Conservation (phyloP, 805 yeast species). For the Starmerella floris region DNA sequence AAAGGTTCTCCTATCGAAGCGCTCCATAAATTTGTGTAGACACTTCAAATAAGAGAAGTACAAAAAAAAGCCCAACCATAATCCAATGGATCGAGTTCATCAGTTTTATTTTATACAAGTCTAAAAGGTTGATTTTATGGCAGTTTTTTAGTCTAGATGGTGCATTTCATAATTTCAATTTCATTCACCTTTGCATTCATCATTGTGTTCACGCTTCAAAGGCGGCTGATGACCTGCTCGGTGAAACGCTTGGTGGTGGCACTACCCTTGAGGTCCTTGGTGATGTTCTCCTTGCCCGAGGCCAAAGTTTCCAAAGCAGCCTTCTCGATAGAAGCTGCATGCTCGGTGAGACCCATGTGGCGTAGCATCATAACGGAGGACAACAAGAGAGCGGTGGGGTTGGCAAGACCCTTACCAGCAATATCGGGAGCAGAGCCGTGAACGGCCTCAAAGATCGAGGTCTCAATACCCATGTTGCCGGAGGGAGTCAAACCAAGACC, state of each 20-base stretch:
- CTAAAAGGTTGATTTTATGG: too few species aligned
- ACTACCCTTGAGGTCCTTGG: slow-evolving; percentile 88
- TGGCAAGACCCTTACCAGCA: slow-evolving; percentile 97
- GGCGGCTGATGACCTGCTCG: slow-evolving; percentile 68
- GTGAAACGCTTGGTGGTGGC: slow-evolving; percentile 86
- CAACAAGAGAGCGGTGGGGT: slow-evolving; percentile 93
- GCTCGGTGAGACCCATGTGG: slow-evolving; percentile 80
- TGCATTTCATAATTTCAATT: too few species aligned
- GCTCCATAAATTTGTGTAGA: neutral
- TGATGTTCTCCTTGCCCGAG: slow-evolving; percentile 89
- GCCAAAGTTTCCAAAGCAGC: slow-evolving; percentile 85
- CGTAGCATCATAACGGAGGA: slow-evolving; percentile 98
- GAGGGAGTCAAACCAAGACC: slow-evolving; percentile 98
- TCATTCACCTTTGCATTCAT: neutral
- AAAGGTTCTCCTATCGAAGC: neutral
- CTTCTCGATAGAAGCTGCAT: slow-evolving; percentile 73
- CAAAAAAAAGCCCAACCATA: neutral
- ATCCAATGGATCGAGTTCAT: too few species aligned
- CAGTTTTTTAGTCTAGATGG: too few species aligned
- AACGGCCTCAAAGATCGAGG: slow-evolving; percentile 97
- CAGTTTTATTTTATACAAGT: too few species aligned
- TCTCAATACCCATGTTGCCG: slow-evolving; percentile 98
- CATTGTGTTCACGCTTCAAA: neutral
- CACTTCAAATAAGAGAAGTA: neutral
- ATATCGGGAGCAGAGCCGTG: slow-evolving; percentile 99